phyloP scores from a whole-genome alignment of 805 yeast genomes.

The Kodamaea laetipori region DNA sequence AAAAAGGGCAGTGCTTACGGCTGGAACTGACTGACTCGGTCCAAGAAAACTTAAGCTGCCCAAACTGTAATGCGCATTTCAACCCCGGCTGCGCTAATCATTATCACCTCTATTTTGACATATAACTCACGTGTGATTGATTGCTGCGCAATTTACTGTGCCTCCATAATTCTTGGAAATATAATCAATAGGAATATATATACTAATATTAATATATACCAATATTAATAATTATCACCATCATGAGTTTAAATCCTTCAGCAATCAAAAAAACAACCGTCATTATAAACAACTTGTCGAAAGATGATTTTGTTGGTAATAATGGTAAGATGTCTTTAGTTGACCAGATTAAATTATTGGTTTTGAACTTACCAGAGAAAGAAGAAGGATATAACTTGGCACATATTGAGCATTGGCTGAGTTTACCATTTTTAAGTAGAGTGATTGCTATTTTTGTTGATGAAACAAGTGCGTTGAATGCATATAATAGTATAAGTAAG shows the following conservation, averaged over 20 bases:
- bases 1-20: too few species aligned
- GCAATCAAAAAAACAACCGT: constrained; percentile 14
- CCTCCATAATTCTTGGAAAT: too few species aligned
- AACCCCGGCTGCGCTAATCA: constrained; percentile 43
- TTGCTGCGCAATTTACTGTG: background rate
- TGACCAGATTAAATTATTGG: constrained; percentile 35
- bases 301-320: constrained; percentile 30
- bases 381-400: constrained; percentile 5
- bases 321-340: constrained; percentile 29
- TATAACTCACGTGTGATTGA: background rate
- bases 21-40: too few species aligned
- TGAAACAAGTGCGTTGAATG: constrained; percentile 28
- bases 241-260: background rate
- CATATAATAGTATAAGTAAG: constrained; percentile 15
- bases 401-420: constrained; percentile 39
- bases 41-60: constrained; percentile 19
- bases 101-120: constrained; percentile 39
- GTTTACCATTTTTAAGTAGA: constrained; percentile 39
- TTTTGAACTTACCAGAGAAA: constrained; percentile 27
- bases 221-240: too few species aligned
- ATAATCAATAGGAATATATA: too few species aligned
- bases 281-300: constrained; percentile 38
- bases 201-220: too few species aligned
- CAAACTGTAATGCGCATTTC: constrained; percentile 29
- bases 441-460: constrained; percentile 40